phyloP scores from a whole-genome alignment of 2,329 filamentous ascomycete genomes.

The Nemania abortiva region DNA sequence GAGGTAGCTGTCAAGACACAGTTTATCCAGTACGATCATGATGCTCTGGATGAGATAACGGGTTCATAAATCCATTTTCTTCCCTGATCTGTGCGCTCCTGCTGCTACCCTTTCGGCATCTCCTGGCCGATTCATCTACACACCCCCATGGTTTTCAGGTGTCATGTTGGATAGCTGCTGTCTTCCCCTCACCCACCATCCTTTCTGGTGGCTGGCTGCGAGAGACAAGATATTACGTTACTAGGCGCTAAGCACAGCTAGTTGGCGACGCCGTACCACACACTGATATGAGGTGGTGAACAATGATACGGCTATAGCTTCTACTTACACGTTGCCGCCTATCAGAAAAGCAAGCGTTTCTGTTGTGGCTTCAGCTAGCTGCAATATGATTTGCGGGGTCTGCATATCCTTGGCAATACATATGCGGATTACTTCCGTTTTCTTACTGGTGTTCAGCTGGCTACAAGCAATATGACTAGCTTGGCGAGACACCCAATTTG shows the following conservation, averaged over 20 bases:
- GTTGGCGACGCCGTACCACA: not conserved
- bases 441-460: constrained; percentile 24
- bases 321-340: not conserved
- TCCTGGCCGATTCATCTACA: constrained; percentile 10
- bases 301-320: not conserved
- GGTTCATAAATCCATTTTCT: constrained; percentile 13
- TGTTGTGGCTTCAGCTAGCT: constrained; percentile 24
- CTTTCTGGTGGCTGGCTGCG: constrained; percentile 2
- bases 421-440: constrained; percentile 13
- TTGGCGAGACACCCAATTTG: constrained; percentile 21
- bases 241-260: not conserved
- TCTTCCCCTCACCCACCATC: constrained; percentile 1
- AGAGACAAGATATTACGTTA: constrained; percentile 7
- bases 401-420: constrained; percentile 19
- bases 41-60: not conserved
- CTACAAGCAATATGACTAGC: not conserved
- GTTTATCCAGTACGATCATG: not conserved
- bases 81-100: constrained; percentile 5
- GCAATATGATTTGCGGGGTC: constrained; percentile 11
- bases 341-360: not conserved
- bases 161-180: not conserved
- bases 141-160: constrained; percentile 1
- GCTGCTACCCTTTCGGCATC: not conserved
- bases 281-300: not conserved
- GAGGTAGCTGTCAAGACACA: constrained; percentile 11